Conservation (phyloP, 2,329 filamentous ascomycete species). For the Clarireedia paspali region DNA sequence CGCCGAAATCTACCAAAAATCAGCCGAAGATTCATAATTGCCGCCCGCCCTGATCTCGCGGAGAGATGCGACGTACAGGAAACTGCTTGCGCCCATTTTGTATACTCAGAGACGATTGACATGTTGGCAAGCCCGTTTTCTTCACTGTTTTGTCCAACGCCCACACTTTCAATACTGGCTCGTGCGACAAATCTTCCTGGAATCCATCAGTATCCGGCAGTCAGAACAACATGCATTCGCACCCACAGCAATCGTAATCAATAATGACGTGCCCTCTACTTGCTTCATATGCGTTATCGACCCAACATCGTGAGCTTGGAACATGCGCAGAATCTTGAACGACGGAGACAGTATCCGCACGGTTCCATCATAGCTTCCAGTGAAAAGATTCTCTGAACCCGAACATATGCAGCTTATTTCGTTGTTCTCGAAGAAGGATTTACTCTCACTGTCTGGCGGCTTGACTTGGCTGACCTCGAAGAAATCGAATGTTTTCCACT, state of each 20-base stretch:
- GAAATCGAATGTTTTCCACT: slow-evolving; percentile 99
- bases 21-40: not conserved
- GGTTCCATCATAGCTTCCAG: slow-evolving; percentile 76
- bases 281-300: slow-evolving; percentile 89
- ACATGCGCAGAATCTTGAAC: slow-evolving; percentile 81
- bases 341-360: slow-evolving; percentile 81
- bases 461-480: slow-evolving; percentile 88
- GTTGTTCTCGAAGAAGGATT: slow-evolving; percentile 71
- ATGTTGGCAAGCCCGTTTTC: slow-evolving; percentile 84
- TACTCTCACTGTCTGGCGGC: slow-evolving; percentile 68
- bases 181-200: slow-evolving; percentile 76
- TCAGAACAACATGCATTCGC: not conserved
- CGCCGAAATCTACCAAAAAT: slow-evolving; percentile 60
- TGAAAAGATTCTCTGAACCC: slow-evolving; percentile 81
- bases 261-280: slow-evolving; percentile 74
- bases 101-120: slow-evolving; percentile 76
- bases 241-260: slow-evolving; percentile 69
- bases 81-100: slow-evolving; percentile 90
- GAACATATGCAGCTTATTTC: slow-evolving; percentile 79
- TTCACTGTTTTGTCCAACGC: slow-evolving; percentile 88
- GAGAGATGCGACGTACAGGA: slow-evolving; percentile 49
- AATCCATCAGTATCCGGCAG: slow-evolving; percentile 27
- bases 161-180: slow-evolving; percentile 95
- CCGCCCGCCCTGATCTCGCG: not conserved
- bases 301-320: slow-evolving; percentile 74